Conservation (phyloP, 495 filamentous ascomycete genomes). For the Oidiodendron maius region DNA sequence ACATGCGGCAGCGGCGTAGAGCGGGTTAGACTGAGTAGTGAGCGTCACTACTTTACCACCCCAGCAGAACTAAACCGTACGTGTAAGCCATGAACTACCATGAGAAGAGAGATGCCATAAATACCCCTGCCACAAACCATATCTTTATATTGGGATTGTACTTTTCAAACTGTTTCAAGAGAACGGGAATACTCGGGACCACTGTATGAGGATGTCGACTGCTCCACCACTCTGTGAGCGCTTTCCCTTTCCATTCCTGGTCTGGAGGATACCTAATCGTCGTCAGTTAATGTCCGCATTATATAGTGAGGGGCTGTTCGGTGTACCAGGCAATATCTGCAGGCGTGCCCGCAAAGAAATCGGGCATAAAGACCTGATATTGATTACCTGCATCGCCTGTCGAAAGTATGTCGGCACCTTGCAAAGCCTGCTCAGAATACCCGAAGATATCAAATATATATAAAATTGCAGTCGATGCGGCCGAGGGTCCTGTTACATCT, state of each 20-base stretch:
- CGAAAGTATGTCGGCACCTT: conserved; percentile 68
- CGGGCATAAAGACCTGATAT: conserved; percentile 63
- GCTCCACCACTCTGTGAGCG: conserved; percentile 68
- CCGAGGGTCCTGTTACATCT: conserved; percentile 57
- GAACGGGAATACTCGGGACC: conserved; percentile 55
- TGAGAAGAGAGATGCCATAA: neutral
- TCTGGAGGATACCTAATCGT: conserved; percentile 59
- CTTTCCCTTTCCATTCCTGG: conserved; percentile 71
- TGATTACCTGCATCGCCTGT: conserved; percentile 42
- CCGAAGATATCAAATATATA: conserved; percentile 69
- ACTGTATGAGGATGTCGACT: conserved; percentile 56
- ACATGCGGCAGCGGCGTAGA: conserved; percentile 63
- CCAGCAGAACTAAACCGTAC: conserved; percentile 68
- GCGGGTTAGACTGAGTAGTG: conserved; percentile 50
- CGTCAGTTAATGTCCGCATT: neutral
- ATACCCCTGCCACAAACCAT: too few species aligned
- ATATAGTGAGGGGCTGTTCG: neutral
- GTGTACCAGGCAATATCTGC: conserved; percentile 42
- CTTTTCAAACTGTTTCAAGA: conserved; percentile 52
- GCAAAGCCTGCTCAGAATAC: conserved; percentile 55
- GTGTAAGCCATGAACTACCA: neutral
- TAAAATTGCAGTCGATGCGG: conserved; percentile 53
- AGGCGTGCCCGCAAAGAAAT: conserved; percentile 58
- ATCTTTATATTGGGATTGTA: too few species aligned
- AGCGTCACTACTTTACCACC: conserved; percentile 66